These are phyloP conservation scores for Pisolithus microcarpus DNA, from an alignment of 768 basidiomycete species.

Conservation along the genomic window DNA sequence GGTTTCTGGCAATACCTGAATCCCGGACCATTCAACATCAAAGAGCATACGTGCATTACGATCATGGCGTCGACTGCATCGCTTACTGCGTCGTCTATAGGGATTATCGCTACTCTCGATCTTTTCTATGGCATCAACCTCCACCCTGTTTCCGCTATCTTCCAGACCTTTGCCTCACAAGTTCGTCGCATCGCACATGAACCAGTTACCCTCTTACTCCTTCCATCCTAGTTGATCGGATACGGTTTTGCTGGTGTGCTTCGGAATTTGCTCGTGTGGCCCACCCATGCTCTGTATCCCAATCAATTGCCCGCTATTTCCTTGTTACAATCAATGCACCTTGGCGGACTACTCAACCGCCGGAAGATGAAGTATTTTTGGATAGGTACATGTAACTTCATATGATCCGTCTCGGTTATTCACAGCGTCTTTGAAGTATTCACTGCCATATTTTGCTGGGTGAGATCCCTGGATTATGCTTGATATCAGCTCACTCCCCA, in stretches of 20 bases:
- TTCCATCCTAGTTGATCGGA: slow-evolving; percentile 28
- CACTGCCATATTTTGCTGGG: slow-evolving; percentile 42
- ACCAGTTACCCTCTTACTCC: neutral
- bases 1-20: slow-evolving; percentile 48
- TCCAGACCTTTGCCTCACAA: slow-evolving; percentile 49
- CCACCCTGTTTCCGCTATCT: slow-evolving; percentile 45
- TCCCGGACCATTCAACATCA: slow-evolving; percentile 57
- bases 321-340: slow-evolving; percentile 47
- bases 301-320: slow-evolving; percentile 45
- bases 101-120: slow-evolving; percentile 53
- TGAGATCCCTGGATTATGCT: slow-evolving; percentile 12
- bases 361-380: slow-evolving; percentile 50
- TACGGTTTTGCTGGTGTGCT: slow-evolving; percentile 34
- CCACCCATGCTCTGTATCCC: slow-evolving; percentile 50
- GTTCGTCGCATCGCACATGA: neutral
- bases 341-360: slow-evolving; percentile 40
- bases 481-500: neutral
- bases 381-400: slow-evolving; percentile 32
- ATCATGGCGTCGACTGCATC: slow-evolving; percentile 57
- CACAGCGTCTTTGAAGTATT: slow-evolving; percentile 22
- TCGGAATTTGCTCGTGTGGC: slow-evolving; percentile 43
- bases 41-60: slow-evolving; percentile 58
- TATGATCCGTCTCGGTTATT: neutral
- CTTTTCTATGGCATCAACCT: slow-evolving; percentile 45
- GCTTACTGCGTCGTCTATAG: slow-evolving; percentile 50